phyloP scores from a whole-genome alignment of 2,329 filamentous ascomycete genomes.

The Colletotrichum sp. region DNA sequence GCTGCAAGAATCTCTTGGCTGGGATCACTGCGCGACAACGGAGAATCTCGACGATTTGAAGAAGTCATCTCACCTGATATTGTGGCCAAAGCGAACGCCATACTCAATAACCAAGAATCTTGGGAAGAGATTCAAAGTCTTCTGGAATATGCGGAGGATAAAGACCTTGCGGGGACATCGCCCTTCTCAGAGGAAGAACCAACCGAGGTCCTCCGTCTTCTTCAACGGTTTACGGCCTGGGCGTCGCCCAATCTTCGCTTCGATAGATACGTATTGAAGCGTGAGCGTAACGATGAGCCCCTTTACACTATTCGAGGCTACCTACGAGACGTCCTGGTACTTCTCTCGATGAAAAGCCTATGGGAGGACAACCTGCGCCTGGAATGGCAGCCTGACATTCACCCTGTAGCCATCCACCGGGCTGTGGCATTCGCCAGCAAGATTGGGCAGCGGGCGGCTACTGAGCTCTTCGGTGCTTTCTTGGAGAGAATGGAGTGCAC shows the following conservation, averaged over 20 bases:
- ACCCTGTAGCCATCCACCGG: neutral
- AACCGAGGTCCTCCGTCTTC: neutral
- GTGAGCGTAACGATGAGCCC: neutral
- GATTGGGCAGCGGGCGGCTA: neutral
- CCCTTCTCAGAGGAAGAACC: neutral
- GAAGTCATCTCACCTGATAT: neutral
- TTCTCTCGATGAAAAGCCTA: neutral
- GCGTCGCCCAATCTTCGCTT: neutral
- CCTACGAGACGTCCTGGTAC: neutral
- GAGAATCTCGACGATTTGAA: accelerated
- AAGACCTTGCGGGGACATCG: neutral
- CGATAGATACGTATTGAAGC: neutral
- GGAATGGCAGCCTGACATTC: neutral
- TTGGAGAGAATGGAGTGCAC: neutral
- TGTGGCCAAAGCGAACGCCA: accelerated
- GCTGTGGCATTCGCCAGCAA: neutral
- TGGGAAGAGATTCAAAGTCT: neutral
- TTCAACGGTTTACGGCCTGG: neutral
- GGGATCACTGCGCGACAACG: neutral
- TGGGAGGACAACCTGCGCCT: neutral
- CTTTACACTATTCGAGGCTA: neutral
- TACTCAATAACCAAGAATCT: neutral
- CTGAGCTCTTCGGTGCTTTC: neutral
- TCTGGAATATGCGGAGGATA: neutral
- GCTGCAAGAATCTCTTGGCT: neutral